A percentile compares a stretch with the other conserved stretches of the same genome.
These are phyloP conservation scores for Penicillium paradoxum DNA, from an alignment of 495 filamentous ascomycete species.

Conservation along the genomic window DNA sequence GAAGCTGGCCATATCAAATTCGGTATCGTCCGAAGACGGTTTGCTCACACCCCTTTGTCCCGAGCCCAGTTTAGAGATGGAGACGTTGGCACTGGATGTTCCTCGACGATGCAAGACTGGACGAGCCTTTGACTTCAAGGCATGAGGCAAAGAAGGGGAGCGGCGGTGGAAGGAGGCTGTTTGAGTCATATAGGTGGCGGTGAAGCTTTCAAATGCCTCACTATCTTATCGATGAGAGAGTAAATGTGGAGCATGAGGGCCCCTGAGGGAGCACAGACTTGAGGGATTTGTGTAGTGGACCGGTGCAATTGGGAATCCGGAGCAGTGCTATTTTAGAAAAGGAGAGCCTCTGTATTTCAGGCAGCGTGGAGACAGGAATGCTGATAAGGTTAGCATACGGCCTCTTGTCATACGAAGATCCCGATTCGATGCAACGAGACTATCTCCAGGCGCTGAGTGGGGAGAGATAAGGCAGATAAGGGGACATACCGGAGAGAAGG, in stretches of 20 bases:
- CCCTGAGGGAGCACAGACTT: constrained; percentile 24
- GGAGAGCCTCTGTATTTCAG: too few relatives aligned
- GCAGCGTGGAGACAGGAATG: not conserved
- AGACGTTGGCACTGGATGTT: constrained; percentile 28
- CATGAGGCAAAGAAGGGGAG: constrained; percentile 33
- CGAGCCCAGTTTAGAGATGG: constrained; percentile 40
- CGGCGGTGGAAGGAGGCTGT: constrained; percentile 31
- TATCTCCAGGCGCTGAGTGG: constrained; percentile 26
- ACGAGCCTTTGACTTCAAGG: constrained; percentile 31
- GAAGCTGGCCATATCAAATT: constrained; percentile 56
- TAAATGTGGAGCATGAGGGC: constrained; percentile 30
- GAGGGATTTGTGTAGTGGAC: constrained; percentile 26
- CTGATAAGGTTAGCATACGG: constrained; percentile 13
- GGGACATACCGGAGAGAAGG: constrained; percentile 3
- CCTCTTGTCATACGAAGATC: not conserved
- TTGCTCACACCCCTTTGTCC: constrained; percentile 23
- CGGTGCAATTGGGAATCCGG: not conserved
- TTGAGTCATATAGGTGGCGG: constrained; percentile 49
- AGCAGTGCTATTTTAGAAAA: too few relatives aligned
- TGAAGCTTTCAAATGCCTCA: constrained; percentile 35
- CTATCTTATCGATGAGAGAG: constrained; percentile 16
- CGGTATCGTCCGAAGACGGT: constrained; percentile 37
- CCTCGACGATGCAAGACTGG: constrained; percentile 36
- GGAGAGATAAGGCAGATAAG: constrained; percentile 29
- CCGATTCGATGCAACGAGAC: not conserved